Percentiles rank a stretch among this genome's conserved stretches.
These are phyloP conservation scores for Teunomyces stri DNA, from an alignment of 805 yeast genomes.

Conservation along the genomic window DNA sequence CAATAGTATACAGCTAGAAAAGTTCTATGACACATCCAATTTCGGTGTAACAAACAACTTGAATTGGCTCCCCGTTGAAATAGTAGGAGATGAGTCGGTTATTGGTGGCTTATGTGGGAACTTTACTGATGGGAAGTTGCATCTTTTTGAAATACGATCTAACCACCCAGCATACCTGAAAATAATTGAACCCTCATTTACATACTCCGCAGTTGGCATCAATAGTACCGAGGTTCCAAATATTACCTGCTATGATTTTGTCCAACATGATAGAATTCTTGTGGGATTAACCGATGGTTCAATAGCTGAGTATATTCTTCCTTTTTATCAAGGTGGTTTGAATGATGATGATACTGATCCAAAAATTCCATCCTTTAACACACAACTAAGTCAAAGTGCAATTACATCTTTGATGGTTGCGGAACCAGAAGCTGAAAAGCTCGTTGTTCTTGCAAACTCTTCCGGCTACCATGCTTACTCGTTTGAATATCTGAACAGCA, in stretches of 20 bases:
- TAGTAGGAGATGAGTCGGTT: constrained; percentile 15
- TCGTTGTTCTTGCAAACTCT: constrained; percentile 28
- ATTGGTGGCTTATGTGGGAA: constrained; percentile 50
- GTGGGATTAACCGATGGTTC: constrained; percentile 61
- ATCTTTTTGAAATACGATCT: constrained; percentile 41
- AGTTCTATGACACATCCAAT: constrained; percentile 30
- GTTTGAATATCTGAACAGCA: constrained; percentile 26
- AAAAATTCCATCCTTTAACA: constrained; percentile 30
- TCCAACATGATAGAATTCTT: constrained; percentile 42
- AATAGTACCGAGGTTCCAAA: not conserved
- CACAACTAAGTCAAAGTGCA: constrained; percentile 31
- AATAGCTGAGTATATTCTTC: constrained; percentile 55
- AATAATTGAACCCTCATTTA: constrained; percentile 22
- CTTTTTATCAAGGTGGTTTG: constrained; percentile 13
- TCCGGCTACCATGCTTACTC: constrained; percentile 25
- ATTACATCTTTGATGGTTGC: constrained; percentile 27
- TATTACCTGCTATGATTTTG: constrained; percentile 50
- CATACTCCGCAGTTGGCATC: constrained; percentile 14
- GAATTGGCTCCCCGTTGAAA: constrained; percentile 38
- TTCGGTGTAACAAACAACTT: constrained; percentile 47
- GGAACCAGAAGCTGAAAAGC: constrained; percentile 18
- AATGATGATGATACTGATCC: constrained; percentile 13
- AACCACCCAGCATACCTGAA: constrained; percentile 15
- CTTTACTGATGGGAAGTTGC: constrained; percentile 58
- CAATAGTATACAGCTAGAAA: constrained; percentile 22